Evolutionary conservation across 2,329 filamentous ascomycete species (phyloP).

Genomic region (Aotearoamyces nothofagi): DNA sequence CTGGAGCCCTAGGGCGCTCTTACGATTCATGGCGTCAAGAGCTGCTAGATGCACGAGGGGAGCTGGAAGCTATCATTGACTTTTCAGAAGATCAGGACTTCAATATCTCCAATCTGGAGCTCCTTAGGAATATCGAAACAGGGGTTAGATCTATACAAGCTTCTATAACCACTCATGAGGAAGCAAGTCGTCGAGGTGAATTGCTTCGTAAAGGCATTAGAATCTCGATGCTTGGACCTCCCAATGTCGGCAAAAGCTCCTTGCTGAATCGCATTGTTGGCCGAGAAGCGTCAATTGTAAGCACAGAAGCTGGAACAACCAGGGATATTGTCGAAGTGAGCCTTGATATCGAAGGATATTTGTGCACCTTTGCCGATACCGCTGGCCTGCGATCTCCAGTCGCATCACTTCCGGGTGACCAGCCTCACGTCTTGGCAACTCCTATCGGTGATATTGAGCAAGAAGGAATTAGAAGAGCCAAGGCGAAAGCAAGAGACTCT

Average conservation of each 20-base stretch:
- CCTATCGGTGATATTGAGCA: conserved; percentile 59
- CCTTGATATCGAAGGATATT: conserved; percentile 76
- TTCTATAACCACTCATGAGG: conserved; percentile 53
- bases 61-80: conserved; percentile 91
- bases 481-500: conserved; percentile 64
- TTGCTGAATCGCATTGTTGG: conserved; percentile 83
- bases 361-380: conserved; percentile 91
- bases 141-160: conserved; percentile 46
- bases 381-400: conserved; percentile 57
- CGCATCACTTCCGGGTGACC: conserved; percentile 10
- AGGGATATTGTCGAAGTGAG: conserved; percentile 86
- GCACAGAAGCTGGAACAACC: conserved; percentile 82
- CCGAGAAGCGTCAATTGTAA: conserved; percentile 89
- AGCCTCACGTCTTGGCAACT: conserved; percentile 5
- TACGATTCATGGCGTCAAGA: conserved; percentile 75
- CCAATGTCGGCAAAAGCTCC: conserved; percentile 91
- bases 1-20: conserved; percentile 49
- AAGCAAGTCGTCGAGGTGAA: conserved; percentile 69
- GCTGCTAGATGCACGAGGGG: conserved; percentile 68
- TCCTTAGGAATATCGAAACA: conserved; percentile 52
- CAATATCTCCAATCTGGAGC: conserved; percentile 63
- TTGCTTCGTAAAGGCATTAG: conserved; percentile 73
- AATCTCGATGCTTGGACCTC: conserved; percentile 75
- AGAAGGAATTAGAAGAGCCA: conserved; percentile 82
- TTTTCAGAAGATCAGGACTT: conserved; percentile 97